phyloP scores from a whole-genome alignment of 2,329 filamentous ascomycete genomes.

The Fusarium humuli region DNA sequence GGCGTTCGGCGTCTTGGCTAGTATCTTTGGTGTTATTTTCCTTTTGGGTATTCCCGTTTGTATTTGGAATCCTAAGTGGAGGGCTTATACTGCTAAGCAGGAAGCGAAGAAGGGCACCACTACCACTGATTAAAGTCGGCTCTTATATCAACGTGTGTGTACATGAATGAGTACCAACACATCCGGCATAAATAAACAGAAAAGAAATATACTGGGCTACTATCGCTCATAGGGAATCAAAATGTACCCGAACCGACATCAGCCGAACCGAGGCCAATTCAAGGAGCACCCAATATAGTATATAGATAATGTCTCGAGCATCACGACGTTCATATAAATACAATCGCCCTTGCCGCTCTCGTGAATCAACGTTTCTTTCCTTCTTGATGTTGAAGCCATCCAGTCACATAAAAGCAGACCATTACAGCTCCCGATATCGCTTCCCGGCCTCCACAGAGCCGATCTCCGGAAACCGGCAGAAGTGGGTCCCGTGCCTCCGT shows the following conservation, averaged over 20 bases:
- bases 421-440: background rate
- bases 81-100: constrained; percentile 17
- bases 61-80: constrained; percentile 28
- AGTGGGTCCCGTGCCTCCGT: background rate
- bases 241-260: background rate
- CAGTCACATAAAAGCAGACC: background rate
- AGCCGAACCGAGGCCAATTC: background rate
- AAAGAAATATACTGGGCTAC: no score
- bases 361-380: no score
- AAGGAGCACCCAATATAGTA: background rate
- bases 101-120: constrained; percentile 9
- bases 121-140: background rate
- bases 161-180: no score
- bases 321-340: background rate
- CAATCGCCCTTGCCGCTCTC: no score
- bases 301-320: background rate
- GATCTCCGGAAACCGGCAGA: background rate
- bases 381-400: no score
- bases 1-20: constrained; percentile 14
- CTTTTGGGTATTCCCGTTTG: constrained; percentile 32
- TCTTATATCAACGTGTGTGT: background rate
- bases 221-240: no score
- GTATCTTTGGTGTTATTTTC: constrained; percentile 30
- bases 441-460: background rate
- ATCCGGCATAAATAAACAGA: no score